phyloP scores from a whole-genome alignment of 768 basidiomycete species.

The Tylopilus intermedius region DNA sequence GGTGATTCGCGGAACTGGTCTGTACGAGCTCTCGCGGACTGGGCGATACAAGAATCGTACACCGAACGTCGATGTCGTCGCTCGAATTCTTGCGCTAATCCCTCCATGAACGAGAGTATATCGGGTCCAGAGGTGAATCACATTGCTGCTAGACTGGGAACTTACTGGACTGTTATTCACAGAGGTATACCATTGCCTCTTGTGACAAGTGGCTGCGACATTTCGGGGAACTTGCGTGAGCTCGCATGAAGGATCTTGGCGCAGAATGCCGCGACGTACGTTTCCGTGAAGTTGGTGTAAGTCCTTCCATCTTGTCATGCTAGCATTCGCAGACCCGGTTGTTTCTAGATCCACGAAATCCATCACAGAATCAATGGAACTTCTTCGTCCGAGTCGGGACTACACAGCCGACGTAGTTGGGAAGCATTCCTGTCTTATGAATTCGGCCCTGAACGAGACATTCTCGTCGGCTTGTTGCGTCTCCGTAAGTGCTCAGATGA shows the following conservation, averaged over 20 bases:
- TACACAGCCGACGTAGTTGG: slow-evolving; percentile 97
- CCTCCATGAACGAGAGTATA: slow-evolving; percentile 99
- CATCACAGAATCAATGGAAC: slow-evolving; percentile 92
- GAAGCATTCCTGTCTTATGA: slow-evolving; percentile 99
- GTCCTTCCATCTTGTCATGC: slow-evolving; percentile 25
- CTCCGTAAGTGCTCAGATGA: slow-evolving; percentile 95
- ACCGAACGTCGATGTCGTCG: slow-evolving; percentile 98
- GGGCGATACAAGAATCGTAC: slow-evolving; percentile 99
- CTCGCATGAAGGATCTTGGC: slow-evolving; percentile 97
- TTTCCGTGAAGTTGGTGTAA: slow-evolving; percentile 94
- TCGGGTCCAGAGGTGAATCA: slow-evolving; percentile 81
- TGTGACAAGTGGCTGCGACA: slow-evolving; percentile 95
- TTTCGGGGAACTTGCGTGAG: slow-evolving; percentile 94
- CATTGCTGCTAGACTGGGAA: slow-evolving; percentile 2
- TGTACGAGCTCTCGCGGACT: slow-evolving; percentile 95
- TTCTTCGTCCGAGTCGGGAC: slow-evolving; percentile 90
- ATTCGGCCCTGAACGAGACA: slow-evolving; percentile 94
- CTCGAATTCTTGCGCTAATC: slow-evolving; percentile 90
- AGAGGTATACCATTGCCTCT: slow-evolving; percentile 97
- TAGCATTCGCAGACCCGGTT: slow-evolving; percentile 1
- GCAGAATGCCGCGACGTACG: slow-evolving; percentile 98
- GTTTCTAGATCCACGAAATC: slow-evolving; percentile 83
- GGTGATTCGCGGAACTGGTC: slow-evolving; percentile 93
- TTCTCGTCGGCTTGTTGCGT: slow-evolving; percentile 88
- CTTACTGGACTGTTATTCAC: slow-evolving; percentile 1